These are phyloP conservation scores for Picea abies DNA, from an alignment of 83 land plant genomes.

Conservation along the genomic window DNA sequence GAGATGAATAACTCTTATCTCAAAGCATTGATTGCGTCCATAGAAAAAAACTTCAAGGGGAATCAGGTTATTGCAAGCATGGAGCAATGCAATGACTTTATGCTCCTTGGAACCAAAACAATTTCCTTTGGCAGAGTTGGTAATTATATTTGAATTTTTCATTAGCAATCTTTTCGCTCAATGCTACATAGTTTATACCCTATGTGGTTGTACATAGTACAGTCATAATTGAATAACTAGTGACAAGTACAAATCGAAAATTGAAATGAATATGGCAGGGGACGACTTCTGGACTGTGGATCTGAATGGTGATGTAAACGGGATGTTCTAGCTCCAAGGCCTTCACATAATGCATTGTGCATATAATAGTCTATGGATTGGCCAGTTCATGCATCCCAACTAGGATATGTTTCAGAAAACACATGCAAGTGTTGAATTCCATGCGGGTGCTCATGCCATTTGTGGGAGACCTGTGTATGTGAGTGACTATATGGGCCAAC, in stretches of 20 bases:
- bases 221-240: not conserved
- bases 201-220: too few relatives aligned
- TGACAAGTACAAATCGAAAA: not conserved
- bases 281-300: constrained; percentile 78
- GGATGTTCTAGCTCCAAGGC: constrained; percentile 61
- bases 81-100: constrained; percentile 66
- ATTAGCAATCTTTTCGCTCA: too few relatives aligned
- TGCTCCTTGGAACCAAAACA: constrained; percentile 51
- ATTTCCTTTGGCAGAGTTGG: constrained; percentile 60
- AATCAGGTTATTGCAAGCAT: constrained; percentile 55
- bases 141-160: constrained; percentile 16
- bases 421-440: constrained; percentile 50
- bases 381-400: constrained; percentile 63
- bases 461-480: constrained; percentile 68
- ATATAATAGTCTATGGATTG: constrained; percentile 69
- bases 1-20: constrained; percentile 57
- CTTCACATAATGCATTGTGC: constrained; percentile 62
- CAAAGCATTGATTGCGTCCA: constrained; percentile 38
- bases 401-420: constrained; percentile 78
- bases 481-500: constrained; percentile 54
- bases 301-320: constrained; percentile 58
- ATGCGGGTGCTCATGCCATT: constrained; percentile 61
- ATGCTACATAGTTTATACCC: too few relatives aligned
- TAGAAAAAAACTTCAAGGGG: constrained; percentile 49
- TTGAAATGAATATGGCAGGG: constrained; percentile 17